Percentiles rank a stretch among this genome's conserved stretches.
Evolutionary conservation across 345 rosid genomes (phyloP).

Genomic region (Euphorbia lathyris): DNA sequence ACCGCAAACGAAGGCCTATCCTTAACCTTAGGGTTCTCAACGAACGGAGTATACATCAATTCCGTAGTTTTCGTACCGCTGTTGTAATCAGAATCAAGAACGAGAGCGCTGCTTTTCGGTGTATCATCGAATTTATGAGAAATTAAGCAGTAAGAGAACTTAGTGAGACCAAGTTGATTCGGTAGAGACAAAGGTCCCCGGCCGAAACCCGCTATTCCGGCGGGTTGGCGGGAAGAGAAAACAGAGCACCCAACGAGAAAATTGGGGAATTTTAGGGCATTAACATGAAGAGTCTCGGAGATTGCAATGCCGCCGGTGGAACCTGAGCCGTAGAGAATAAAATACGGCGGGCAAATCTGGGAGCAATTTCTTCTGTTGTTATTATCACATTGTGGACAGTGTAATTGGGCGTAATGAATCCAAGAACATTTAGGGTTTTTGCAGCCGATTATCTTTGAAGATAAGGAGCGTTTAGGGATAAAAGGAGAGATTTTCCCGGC

Average conservation of each 20-base stretch:
- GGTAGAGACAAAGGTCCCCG: constrained; percentile 38
- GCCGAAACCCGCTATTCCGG: constrained; percentile 43
- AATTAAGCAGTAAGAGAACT: constrained; percentile 43
- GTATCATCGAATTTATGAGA: constrained; percentile 38
- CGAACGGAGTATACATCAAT: constrained; percentile 33
- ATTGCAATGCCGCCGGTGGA: constrained; percentile 33
- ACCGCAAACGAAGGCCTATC: constrained; percentile 16
- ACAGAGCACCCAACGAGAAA: constrained; percentile 47
- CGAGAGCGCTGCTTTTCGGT: constrained; percentile 17
- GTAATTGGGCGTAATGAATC: constrained; percentile 22
- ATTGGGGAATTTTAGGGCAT: constrained; percentile 7
- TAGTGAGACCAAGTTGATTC: constrained; percentile 30
- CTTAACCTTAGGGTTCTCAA: constrained; percentile 23
- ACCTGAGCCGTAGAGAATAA: constrained; percentile 39
- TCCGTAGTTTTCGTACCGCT: constrained; percentile 26
- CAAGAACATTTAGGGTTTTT: constrained; percentile 43
- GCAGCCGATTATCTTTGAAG: constrained; percentile 37
- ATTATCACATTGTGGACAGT: constrained; percentile 19
- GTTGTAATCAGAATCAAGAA: constrained; percentile 23
- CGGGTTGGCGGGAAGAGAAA: constrained; percentile 33
- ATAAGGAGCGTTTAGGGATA: constrained; percentile 32
- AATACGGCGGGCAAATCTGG: constrained; percentile 36
- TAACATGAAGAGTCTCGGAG: constrained; percentile 34
- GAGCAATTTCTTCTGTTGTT: constrained; percentile 17
- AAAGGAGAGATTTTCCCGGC: constrained; percentile 21